Base-by-base conservation (phyloP, 1,284 basidiomycete species). In the Apiotrichum veenhuisii region DNA sequence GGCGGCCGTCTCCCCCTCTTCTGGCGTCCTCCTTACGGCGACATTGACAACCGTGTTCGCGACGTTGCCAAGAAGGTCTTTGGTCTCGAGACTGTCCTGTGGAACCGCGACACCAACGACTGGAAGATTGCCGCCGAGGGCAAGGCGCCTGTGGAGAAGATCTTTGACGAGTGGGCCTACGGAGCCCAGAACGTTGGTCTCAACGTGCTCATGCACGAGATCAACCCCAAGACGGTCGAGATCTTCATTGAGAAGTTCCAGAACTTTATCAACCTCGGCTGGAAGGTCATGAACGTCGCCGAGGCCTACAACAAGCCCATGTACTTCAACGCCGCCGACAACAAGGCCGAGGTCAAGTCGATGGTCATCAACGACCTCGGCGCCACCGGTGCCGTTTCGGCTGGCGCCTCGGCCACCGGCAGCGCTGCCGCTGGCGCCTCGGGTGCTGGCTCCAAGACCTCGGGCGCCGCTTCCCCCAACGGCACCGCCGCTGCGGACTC, bases 31-130 rank as follows among this genome's bases (percentile, higher is more conserved):
- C 77, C 77, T 40, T 77, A 67, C 62, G 77, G 79, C 33, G 80
- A 81, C 64, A 66, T 70, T 51, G 79, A 80, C 64, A 80, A 81
- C 71, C 78, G 81, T 55, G 80, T 82, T 36, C 78, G 81, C 42
- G 78, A 76, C 50, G 81, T 82, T 62, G 75, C 80, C 41, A 70
- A 69, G 55, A 66, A 69, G 47, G 77, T 78, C 30, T 78, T 78
- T 55, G 76, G 76, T 22, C 65, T 78, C 47, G 63, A 68, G 48
- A 73, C 73, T 27, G 72, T 77, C 43, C 60, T 71, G 41, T 78
- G 77, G 77, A 74, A 74, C 65, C 54, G 67, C 17, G 69, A 78
- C 61, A 69, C 74, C 33, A 69, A 62, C 52, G 77, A 78, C 62
- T 78, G 77, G 77, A 65, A 64, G 17, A 71, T 77, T 55, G 72